Evolutionary conservation across 1,284 basidiomycete genomes (phyloP), one percentile per base, ranked within the genome.

Genomic region (Malassezia nana): DNA sequence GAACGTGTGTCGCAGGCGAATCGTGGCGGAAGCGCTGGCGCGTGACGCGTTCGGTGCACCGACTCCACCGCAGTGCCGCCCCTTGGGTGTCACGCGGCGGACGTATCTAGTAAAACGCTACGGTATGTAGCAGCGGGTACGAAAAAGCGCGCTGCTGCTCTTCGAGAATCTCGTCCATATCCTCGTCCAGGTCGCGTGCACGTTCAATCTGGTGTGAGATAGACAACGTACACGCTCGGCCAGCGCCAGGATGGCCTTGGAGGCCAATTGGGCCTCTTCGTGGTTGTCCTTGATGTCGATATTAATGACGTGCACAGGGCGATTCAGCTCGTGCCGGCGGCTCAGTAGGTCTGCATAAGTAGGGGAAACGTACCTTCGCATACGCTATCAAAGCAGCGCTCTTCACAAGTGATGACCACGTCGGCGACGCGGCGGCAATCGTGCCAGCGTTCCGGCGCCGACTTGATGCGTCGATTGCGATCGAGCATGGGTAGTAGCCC

Each of bases 231-330:
- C 46, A 18, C 18, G 29, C 22, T 40, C 28, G 10, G 88, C 89
- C n/a, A 99, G 79, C 66, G 92, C 92, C 29, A 98, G 78, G 65
- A 98, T 92, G 1, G 92, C 90, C 74, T 85, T 87, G 12, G 92
- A 92, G 13, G 94, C 94, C 55, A 94, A 87, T 28, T 86, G 79
- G 0, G 94, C 94, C 75, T 98, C 94, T 78, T 98, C 94, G 67
- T 96, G 92, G 70, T 95, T 98, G 76, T 99, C 94, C 78, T 88
- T 95, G 77, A 98, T 98, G 74, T 99, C 94, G 57, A 98, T 82
- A 75, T 99, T 99, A 75, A 99, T 89, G 50, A 99, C 77, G 75
- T 99, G 94, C 20, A 98, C 90, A 0, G 89, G 84, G 51, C 85
- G 84, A 77, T 91, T 96, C 70, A 84, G 84, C 58, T 98, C 92